Conservation (phyloP, 768 basidiomycete species). For the Rhizopogon vesiculosus region DNA sequence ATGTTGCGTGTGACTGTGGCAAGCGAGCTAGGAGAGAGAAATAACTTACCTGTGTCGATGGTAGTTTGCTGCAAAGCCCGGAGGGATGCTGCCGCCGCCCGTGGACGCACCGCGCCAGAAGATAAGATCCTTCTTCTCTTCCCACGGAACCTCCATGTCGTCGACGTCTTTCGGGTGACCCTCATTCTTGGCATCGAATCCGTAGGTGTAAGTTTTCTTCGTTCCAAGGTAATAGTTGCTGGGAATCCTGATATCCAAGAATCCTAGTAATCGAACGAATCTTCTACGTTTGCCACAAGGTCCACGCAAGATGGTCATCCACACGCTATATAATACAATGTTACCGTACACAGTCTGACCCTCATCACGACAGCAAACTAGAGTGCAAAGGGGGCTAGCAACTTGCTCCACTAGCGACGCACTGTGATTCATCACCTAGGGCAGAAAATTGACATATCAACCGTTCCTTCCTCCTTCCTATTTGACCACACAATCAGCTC, state of each 20-base stretch:
- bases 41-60: slow-evolving; percentile 73
- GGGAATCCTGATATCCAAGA: slow-evolving; percentile 87
- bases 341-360: too few relatives aligned
- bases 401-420: too few relatives aligned
- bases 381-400: too few relatives aligned
- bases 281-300: slow-evolving; percentile 58
- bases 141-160: slow-evolving; percentile 86
- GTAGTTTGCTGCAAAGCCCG: slow-evolving; percentile 76
- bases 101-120: slow-evolving; percentile 98
- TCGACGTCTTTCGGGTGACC: slow-evolving; percentile 68
- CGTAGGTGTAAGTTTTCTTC: slow-evolving; percentile 83
- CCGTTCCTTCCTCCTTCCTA: too few relatives aligned
- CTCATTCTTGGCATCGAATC: slow-evolving; percentile 77
- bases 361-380: too few relatives aligned
- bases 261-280: slow-evolving; percentile 79
- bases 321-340: too few relatives aligned
- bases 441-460: too few relatives aligned
- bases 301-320: too few relatives aligned
- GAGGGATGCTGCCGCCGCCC: slow-evolving; percentile 83
- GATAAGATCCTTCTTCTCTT: slow-evolving; percentile 75
- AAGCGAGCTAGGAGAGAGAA: slow-evolving; percentile 2
- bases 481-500: too few relatives aligned
- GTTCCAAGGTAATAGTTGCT: slow-evolving; percentile 88
- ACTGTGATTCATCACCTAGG: too few relatives aligned
- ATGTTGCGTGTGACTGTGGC: neutral